These are phyloP conservation scores for Solanum acaule DNA, from an alignment of 257 asterid genomes.

Conservation along the genomic window DNA sequence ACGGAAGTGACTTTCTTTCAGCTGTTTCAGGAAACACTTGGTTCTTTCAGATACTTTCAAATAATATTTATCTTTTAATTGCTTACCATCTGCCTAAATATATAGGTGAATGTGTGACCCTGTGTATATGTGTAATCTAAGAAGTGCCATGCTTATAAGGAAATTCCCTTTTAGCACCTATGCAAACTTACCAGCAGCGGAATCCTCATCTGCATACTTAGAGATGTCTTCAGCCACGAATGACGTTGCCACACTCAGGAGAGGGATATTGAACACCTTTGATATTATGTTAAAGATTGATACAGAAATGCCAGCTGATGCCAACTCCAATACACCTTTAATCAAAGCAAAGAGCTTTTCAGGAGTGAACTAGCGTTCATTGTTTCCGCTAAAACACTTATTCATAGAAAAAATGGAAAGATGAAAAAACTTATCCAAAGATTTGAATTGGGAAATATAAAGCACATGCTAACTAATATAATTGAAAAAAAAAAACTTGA, in stretches of 20 bases:
- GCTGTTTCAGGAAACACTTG: constrained; percentile 5
- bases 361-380: not conserved
- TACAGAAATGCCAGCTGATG: constrained; percentile 36
- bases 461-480: not conserved
- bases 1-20: constrained; percentile 25
- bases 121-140: not conserved
- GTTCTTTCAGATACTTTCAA: not conserved
- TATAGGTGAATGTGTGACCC: not conserved
- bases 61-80: not conserved
- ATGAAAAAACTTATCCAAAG: not conserved
- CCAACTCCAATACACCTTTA: constrained; percentile 35
- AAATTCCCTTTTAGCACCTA: not conserved
- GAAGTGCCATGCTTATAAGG: not conserved
- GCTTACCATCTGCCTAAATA: not conserved
- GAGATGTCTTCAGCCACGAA: constrained; percentile 46
- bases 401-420: not conserved
- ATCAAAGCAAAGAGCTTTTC: not conserved
- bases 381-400: not conserved
- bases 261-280: constrained; percentile 40
- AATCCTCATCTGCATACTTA: constrained; percentile 6
- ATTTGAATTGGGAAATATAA: not conserved
- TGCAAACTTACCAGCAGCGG: constrained; percentile 14
- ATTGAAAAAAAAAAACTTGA: not conserved
- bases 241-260: constrained; percentile 39
- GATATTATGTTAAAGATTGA: constrained; percentile 35